Evolutionary conservation across 371 early-diverging fungal species (phyloP), one percentile per base, ranked within the genome.

Genomic region (Rhizopus stolonifer): DNA sequence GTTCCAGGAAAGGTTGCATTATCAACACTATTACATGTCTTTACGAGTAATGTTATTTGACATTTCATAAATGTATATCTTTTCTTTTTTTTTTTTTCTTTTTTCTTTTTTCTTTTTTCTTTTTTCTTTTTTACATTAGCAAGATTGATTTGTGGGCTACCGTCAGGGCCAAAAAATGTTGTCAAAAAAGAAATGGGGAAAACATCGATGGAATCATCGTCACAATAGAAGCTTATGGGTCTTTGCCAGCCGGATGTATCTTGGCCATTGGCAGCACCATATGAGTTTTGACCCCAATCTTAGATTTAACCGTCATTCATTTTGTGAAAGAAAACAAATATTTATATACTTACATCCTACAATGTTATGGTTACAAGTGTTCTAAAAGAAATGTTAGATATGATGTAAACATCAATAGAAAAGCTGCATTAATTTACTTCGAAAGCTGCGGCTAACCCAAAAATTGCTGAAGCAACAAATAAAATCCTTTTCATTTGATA

Each of bases 131-230:
- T 57, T 69, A 69, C 74, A 54, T 84, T 84, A 47, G 88, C 82
- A 46, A 88, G 70, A 52, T 88, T 87, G 43, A 83, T 77, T 5
- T 61, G 59, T 44, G 84, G 79, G n/a, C 54, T 31, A 13, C 61
- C 52, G 32, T 75, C 61, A 42, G 70, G 54, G n/a, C 65, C 67
- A 29, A 78, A 77, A 58, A 88, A 87, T 2, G 70, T 77, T 31
- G 88, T 79, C 68, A 90, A 57, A 49, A 89, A 90, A 4, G 89
- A 70, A 38, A 90, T 58, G 1, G 84, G 82, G 21, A 88, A 73
- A 4, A 84, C 68, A 58, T 87, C 83, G 47, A 80, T 73, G 1
- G 72, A 61, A 17, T 70, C 72, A 33, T 78, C 82, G 32, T 84
- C 60, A 57, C 90, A 90, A 57, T 88, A 90, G 1, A 70, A 66